Evolutionary conservation across 2,329 filamentous ascomycete species (phyloP), one percentile per base, ranked within the genome.

Genomic region (Colletotrichum sp.): DNA sequence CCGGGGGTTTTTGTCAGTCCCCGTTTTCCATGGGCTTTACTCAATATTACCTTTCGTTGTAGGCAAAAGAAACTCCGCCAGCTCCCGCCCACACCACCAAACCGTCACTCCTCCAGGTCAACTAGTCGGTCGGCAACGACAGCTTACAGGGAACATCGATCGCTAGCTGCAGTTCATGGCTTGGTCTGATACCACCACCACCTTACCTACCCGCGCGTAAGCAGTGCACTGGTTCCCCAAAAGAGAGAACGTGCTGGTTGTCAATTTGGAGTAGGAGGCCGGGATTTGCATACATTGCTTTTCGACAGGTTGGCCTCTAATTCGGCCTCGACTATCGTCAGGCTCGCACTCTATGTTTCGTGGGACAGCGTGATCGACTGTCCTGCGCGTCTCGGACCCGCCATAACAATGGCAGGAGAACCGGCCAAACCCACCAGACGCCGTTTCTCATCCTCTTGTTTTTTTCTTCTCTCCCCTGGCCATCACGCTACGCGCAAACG

Each of bases 401-500:
- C 65, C 64, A 26, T 21, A 61, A 30, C 30, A 59, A 68, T 14
- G 18, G n/a, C 65, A 55, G 52, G 12, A 48, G 21, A 36, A 63
- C 28, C 24, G 13, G n/a, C 39, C 16, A 59, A 52, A 28, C 21
- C 64, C 64, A 61, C 52, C 14, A 34, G 9, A 34, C n/a, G 48
- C 24, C 30, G 7, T 34, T 21, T 34, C 48, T 43, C 28, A 16
- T 30, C 57, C 18, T 21, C 6, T 4, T 4, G 14, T 10, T 24
- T 60, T 60, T 18, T 59, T 60, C 32, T 32, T 34, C 39, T 39
- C 28, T 30, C 28, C 24, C 36, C 18, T 70, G 12, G 21, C 32
- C 26, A 36, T 68, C 52, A 75, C 60, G 63, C 30, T 63, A 67
- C 30, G 39, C 67, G 63, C 69, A 68, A 72, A 59, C 64, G 69